Evolutionary conservation across 352 stramenopile genomes (phyloP), one percentile per base, ranked within the genome.

Genomic region (Globisporangium polare): DNA sequence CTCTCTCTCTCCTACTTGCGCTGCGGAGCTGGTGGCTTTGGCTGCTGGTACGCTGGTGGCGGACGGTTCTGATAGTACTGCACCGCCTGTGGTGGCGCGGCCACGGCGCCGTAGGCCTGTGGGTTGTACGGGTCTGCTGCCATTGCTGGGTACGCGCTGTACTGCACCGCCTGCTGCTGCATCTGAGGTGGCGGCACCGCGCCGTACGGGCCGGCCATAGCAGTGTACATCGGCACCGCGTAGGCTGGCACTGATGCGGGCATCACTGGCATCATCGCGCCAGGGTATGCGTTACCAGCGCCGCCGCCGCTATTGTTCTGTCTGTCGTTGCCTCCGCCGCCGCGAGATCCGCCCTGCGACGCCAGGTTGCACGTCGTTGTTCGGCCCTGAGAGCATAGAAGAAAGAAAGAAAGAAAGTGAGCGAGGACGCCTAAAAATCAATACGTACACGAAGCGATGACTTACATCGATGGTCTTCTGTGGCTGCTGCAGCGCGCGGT

Each of bases 391-490:
- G 20, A 54, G 8, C 49, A 41, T 3, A 54, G 18, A 27, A 37
- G 52, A 45, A 33, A 43, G 33, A 62, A 6, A 17, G 17, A n/a
- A 13, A 53, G 5, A n/a, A 50, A 0, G 5, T 9, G 58, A 42
- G 27, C 33, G n/a, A 50, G 0, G 1, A n/a, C n/a, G n/a, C n/a
- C n/a, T n/a, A n/a, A n/a, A n/a, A n/a, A n/a, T n/a, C n/a, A n/a
- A n/a, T n/a, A n/a, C n/a, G n/a, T n/a, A n/a, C n/a, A n/a, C n/a
- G n/a, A n/a, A n/a, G n/a, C n/a, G n/a, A n/a, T n/a, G n/a, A n/a
- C n/a, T n/a, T n/a, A n/a, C n/a, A 60, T 90, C 75, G 42, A 92
- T 89, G 42, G 73, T 59, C 55, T 89, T 90, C 49, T 77, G 68
- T 5, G 79, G 78, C n/a, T 83, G 71, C 51, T 80, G 68, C n/a